These are phyloP conservation scores for Fonsecaea nubica DNA, from an alignment of 2,329 filamentous ascomycete species.

Conservation along the genomic window DNA sequence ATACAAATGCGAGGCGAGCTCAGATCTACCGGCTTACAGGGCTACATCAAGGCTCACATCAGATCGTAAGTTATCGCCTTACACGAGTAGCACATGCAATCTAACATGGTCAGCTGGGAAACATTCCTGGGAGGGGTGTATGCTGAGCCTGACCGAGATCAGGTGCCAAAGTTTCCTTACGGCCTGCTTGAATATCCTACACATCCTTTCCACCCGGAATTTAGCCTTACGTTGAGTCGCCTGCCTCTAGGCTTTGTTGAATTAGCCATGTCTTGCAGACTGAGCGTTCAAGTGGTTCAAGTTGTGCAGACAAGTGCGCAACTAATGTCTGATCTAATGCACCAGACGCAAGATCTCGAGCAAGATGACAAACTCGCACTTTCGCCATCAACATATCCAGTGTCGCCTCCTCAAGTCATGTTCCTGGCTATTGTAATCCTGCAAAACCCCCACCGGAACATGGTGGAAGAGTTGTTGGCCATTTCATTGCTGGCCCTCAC, in stretches of 20 bases:
- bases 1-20: background rate
- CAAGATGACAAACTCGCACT: background rate
- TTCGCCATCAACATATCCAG: background rate
- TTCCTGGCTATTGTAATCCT: constrained; percentile 3
- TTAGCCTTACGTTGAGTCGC: constrained; percentile 5
- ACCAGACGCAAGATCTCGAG: background rate
- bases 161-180: constrained; percentile 4
- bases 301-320: background rate
- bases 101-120: constrained; percentile 15
- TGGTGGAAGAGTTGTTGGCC: constrained; percentile 12
- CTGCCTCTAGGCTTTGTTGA: constrained; percentile 12
- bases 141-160: constrained; percentile 4
- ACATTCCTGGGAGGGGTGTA: background rate
- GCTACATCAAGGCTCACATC: constrained; percentile 19
- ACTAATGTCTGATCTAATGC: constrained; percentile 3
- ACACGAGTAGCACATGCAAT: background rate
- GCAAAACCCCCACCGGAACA: constrained; percentile 3
- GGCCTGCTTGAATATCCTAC: constrained; percentile 8
- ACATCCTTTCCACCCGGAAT: constrained; percentile 5
- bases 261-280: constrained; percentile 10
- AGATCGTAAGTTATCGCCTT: constrained; percentile 4
- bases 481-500: constrained; percentile 8
- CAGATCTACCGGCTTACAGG: constrained; percentile 4
- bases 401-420: constrained; percentile 8
- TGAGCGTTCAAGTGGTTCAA: constrained; percentile 11